These are phyloP conservation scores for Senna tora DNA, from an alignment of 306 rosid species.

Conservation along the genomic window DNA sequence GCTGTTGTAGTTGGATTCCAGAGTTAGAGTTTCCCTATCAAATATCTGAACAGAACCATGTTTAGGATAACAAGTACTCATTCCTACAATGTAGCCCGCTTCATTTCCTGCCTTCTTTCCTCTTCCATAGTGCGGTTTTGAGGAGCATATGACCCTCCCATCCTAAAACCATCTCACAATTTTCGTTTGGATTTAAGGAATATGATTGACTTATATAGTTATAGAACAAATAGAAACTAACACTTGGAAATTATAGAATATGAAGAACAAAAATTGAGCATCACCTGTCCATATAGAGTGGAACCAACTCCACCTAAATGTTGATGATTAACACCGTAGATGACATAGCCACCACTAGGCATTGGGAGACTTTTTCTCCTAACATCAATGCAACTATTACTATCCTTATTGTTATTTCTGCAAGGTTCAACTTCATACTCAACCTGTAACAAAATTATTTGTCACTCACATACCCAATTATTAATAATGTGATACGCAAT, in stretches of 20 bases:
- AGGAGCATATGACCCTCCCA: slow-evolving; percentile 70
- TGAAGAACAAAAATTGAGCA: neutral
- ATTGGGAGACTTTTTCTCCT: slow-evolving; percentile 42
- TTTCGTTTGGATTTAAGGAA: too few species aligned
- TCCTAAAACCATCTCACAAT: slow-evolving; percentile 60
- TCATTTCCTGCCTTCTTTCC: slow-evolving; percentile 78
- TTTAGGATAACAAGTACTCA: slow-evolving; percentile 77
- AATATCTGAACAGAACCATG: slow-evolving; percentile 64
- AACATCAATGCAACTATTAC: slow-evolving; percentile 42
- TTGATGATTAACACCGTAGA: slow-evolving; percentile 83
- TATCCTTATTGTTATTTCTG: slow-evolving; percentile 21
- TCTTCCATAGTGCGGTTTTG: slow-evolving; percentile 68
- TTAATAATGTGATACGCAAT: too few species aligned
- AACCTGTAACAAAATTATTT: slow-evolving; percentile 42
- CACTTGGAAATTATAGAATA: too few species aligned
- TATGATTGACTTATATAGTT: too few species aligned
- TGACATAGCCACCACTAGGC: slow-evolving; percentile 57
- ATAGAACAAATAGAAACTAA: too few species aligned
- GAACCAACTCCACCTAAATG: slow-evolving; percentile 74
- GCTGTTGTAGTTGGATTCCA: slow-evolving; percentile 57
- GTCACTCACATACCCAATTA: slow-evolving; percentile 2
- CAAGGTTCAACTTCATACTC: slow-evolving; percentile 68
- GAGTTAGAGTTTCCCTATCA: slow-evolving; percentile 58
- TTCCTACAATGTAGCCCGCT: slow-evolving; percentile 69
- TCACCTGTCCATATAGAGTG: slow-evolving; percentile 71